A percentile compares a stretch with the other conserved stretches of the same genome.
These are phyloP conservation scores for Circinella umbellata DNA, from an alignment of 371 early-diverging fungal species.

Conservation along the genomic window DNA sequence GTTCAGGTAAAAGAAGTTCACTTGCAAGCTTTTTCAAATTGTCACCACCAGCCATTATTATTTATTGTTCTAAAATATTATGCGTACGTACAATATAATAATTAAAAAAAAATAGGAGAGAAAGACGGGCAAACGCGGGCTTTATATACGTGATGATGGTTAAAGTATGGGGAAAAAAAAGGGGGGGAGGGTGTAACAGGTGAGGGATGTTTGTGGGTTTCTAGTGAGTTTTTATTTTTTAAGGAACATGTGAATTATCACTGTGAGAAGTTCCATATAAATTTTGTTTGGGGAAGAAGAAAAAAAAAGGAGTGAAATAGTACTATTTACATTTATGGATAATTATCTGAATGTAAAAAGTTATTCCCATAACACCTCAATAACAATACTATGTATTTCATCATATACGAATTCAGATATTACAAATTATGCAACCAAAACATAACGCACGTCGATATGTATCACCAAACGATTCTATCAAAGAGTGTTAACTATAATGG, in stretches of 20 bases:
- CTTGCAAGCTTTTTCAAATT: constrained; percentile 23
- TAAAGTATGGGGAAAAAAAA: constrained; percentile 4
- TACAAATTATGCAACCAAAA: too few species aligned
- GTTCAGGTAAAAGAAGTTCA: constrained; percentile 45
- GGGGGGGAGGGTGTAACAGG: not conserved
- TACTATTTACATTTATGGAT: too few species aligned
- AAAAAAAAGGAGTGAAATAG: too few species aligned
- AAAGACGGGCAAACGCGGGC: not conserved
- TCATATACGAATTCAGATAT: too few species aligned
- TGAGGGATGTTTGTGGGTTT: not conserved
- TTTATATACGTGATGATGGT: not conserved
- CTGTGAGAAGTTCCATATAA: not conserved
- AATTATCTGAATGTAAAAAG: too few species aligned
- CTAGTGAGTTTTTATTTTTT: not conserved
- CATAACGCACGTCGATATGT: too few species aligned
- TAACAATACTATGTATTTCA: too few species aligned
- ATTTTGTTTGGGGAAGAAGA: too few species aligned
- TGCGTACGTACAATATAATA: not conserved
- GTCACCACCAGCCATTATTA: not conserved
- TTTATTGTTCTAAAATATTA: not conserved
- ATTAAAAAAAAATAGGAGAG: too few species aligned
- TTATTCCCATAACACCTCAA: too few species aligned
- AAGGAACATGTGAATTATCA: constrained; percentile 9
- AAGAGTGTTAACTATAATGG: too few species aligned
- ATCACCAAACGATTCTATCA: too few species aligned